Evolutionary conservation across 2,329 filamentous ascomycete species (phyloP), one percentile per base, ranked within the genome.

Genomic region (Colletotrichum siamense): DNA sequence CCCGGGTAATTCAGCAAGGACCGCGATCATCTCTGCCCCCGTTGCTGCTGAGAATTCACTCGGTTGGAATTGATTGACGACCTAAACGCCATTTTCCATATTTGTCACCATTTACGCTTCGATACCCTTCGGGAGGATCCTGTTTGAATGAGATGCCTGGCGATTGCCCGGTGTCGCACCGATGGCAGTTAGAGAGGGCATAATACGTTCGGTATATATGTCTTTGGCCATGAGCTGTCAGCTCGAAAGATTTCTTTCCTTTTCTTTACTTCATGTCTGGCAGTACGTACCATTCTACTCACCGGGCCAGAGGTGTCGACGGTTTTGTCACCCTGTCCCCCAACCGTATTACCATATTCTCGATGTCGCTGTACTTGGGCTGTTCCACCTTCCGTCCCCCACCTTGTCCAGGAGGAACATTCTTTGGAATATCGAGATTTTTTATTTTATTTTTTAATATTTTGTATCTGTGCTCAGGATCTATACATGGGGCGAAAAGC

Each of bases 11-110:
- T 91, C 90, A 52, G 89, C 85, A 26, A 88, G 91, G 64, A 91
- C 90, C 5, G 89, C 90, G 59, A 89, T 94, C 85, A 98, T 98
- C 83, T 98, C 95, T 77, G 95, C 95, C 39, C 96, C 96, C 5
- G 94, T 98, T 78, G 96, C 96, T 85, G 94, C 96, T 5, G 96
- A 98, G 88, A 98, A 98, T 90, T 98, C 95, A 68, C 91, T 98
- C 79, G 96, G 96, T 81, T 98, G 96, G 96, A 98, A 98, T 88
- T 98, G 90, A 92, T 80, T 72, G 78, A 85, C 81, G 83, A 84
- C 77, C 77, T 81, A 77, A 78, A 83, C 81, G 80, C 80, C 79
- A 52, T 69, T 75, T 69, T 69, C 61, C 62, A 73, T 75, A 71
- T 69, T 34, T 73, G 26, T 69, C 65, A 77, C 69, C 66, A 57